Evolutionary conservation across 768 basidiomycete genomes (phyloP).

Genomic region (Strobilomyces confusus): DNA sequence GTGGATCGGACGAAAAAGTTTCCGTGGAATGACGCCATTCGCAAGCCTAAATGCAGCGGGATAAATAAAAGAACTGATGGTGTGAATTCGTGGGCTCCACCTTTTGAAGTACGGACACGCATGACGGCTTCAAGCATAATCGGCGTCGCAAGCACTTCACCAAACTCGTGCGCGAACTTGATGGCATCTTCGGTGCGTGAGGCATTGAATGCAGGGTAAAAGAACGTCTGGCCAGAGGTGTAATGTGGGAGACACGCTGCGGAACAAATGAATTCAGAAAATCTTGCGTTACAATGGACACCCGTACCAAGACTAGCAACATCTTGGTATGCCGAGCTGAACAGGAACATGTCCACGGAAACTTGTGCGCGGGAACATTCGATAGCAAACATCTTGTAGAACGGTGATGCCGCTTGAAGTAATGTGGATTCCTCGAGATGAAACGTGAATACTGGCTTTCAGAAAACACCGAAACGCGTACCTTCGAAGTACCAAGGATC

Average conservation of each 20-base stretch:
- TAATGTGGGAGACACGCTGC: conserved; percentile 91
- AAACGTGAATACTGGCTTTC: background rate
- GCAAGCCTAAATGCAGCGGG: conserved; percentile 52
- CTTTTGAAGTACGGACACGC: conserved; percentile 95
- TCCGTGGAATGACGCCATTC: conserved; percentile 97
- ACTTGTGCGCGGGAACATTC: conserved; percentile 97
- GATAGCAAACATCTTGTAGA: conserved; percentile 98
- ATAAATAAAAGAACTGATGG: background rate
- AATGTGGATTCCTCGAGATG: conserved; percentile 74
- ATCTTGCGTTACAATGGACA: background rate
- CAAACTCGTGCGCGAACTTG: conserved; percentile 98
- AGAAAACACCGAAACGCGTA: conserved; percentile 22
- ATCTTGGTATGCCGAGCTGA: conserved; percentile 90
- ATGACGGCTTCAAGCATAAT: conserved; percentile 97
- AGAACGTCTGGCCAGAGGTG: conserved; percentile 96
- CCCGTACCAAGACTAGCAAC: conserved; percentile 81
- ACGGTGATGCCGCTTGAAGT: conserved; percentile 88
- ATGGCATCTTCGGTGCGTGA: conserved; percentile 90
- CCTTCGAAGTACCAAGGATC: conserved; percentile 91
- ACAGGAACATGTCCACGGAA: conserved; percentile 99
- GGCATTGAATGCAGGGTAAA: conserved; percentile 98
- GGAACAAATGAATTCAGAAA: background rate
- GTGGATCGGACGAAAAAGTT: conserved; percentile 99
- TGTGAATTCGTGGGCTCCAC: conserved; percentile 38
- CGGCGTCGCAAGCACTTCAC: conserved; percentile 86